A percentile compares a stretch with the other conserved stretches of the same genome.
phyloP scores from a whole-genome alignment of 805 yeast species.

The Barnettozyma botsteinii region DNA sequence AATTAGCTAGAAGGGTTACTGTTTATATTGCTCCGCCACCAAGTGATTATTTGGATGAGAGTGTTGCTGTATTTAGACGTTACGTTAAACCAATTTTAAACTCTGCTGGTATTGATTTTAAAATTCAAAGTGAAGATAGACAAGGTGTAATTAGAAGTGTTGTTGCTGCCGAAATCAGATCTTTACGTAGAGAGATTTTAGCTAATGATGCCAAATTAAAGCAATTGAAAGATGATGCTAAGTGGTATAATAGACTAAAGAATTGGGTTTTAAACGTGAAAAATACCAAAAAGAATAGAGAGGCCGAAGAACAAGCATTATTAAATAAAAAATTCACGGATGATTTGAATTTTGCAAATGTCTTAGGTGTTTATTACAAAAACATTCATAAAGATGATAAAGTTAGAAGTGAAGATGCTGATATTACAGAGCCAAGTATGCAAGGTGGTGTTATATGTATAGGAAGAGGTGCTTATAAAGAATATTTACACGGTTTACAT shows the following conservation, averaged over 20 bases:
- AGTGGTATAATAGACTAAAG: conserved; percentile 17
- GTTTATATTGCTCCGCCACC: conserved; percentile 97
- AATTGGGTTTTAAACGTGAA: conserved; percentile 4
- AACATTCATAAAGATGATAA: conserved; percentile 22
- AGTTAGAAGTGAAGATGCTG: conserved; percentile 41
- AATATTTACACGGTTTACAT: conserved; percentile 82
- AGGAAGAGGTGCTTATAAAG: conserved; percentile 96
- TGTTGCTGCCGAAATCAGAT: conserved; percentile 80
- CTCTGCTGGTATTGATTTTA: conserved; percentile 80
- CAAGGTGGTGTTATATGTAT: conserved; percentile 87
- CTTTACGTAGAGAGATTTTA: conserved; percentile 46
- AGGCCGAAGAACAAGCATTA: conserved; percentile 16
- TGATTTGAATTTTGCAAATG: conserved; percentile 36
- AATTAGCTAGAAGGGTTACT: conserved; percentile 67
- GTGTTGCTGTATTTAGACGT: conserved; percentile 66
- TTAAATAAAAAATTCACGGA: conserved; percentile 23
- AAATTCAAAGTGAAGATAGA: conserved; percentile 65
- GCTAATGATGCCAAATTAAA: conserved; percentile 24
- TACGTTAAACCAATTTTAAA: conserved; percentile 82
- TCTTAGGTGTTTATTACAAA: conserved; percentile 54
- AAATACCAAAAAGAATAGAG: conserved; percentile 7
- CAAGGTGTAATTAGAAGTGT: conserved; percentile 83
- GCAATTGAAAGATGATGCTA: conserved; percentile 16
- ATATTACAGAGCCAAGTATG: conserved; percentile 34
- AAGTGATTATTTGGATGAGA: conserved; percentile 74